Percentiles rank a stretch among this genome's conserved stretches.
These are phyloP conservation scores for Rhexocercosporidium sp. DNA, from an alignment of 2,329 filamentous ascomycete genomes.

Conservation along the genomic window DNA sequence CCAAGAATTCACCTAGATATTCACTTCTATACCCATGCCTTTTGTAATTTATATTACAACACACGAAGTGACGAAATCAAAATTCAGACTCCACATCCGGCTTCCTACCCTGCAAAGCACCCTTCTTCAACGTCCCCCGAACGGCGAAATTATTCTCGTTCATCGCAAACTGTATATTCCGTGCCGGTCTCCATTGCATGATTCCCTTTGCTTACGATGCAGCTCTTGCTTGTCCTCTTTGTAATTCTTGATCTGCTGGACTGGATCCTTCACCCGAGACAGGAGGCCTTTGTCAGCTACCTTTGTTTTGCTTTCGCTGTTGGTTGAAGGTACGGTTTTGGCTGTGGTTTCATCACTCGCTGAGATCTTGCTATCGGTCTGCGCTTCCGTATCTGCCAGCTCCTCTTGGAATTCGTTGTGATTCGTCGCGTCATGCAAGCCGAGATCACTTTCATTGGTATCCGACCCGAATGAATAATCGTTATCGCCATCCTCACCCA, in stretches of 20 bases:
- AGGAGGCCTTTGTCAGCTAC: slow-evolving; percentile 14
- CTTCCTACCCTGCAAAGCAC: slow-evolving; percentile 79
- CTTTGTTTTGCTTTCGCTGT: neutral
- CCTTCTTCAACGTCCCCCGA: slow-evolving; percentile 75
- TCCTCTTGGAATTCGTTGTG: slow-evolving; percentile 14
- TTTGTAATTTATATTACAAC: neutral
- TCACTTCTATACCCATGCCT: neutral
- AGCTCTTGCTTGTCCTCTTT: slow-evolving; percentile 73
- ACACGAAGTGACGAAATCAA: neutral
- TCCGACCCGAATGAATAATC: slow-evolving; percentile 27
- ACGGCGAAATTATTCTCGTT: slow-evolving; percentile 83
- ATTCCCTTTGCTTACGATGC: slow-evolving; percentile 86
- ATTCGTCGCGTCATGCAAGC: slow-evolving; percentile 59
- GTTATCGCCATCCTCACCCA: slow-evolving; percentile 31
- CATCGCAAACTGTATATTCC: slow-evolving; percentile 86
- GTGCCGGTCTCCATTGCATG: slow-evolving; percentile 94
- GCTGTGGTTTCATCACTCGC: neutral
- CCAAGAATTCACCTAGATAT: neutral
- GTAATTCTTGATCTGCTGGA: slow-evolving; percentile 65
- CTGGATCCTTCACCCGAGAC: slow-evolving; percentile 52
- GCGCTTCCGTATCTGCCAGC: neutral
- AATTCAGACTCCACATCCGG: slow-evolving; percentile 56
- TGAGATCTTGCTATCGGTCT: neutral
- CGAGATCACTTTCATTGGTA: slow-evolving; percentile 53
- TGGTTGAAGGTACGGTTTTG: neutral